Conservation (phyloP, 2,329 filamentous ascomycete genomes). For the Ascochyta rabiei region DNA sequence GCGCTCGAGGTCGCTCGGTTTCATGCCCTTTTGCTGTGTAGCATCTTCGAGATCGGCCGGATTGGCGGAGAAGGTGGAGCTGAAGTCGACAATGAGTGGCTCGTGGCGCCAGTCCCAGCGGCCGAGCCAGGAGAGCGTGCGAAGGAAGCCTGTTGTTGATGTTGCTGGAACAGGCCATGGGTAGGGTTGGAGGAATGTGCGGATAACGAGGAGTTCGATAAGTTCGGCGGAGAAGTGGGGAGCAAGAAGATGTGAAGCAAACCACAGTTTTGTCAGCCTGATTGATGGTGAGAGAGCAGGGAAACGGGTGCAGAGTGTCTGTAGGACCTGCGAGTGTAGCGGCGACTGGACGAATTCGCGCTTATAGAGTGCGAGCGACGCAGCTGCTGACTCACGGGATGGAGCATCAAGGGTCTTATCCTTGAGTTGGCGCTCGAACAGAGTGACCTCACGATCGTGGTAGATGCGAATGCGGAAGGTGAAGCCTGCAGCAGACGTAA, state of each 20-base stretch:
- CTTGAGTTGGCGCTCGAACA: conserved; percentile 79
- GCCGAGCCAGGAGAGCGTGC: conserved; percentile 78
- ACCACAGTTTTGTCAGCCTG: conserved; percentile 88
- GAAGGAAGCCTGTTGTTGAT: conserved; percentile 77
- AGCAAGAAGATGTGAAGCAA: conserved; percentile 78
- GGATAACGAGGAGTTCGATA: conserved; percentile 80
- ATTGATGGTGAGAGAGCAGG: conserved; percentile 81
- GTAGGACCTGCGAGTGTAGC: conserved; percentile 80
- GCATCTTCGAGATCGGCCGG: conserved; percentile 26
- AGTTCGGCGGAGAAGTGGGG: conserved; percentile 79
- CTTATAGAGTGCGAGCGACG: conserved; percentile 72
- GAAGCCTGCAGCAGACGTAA: conserved; percentile 73
- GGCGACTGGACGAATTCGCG: conserved; percentile 74
- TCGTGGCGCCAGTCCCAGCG: conserved; percentile 91
- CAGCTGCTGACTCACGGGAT: conserved; percentile 70
- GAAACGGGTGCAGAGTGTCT: conserved; percentile 79
- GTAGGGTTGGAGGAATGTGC: conserved; percentile 79
- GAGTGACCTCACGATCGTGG: conserved; percentile 81
- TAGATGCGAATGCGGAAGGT: conserved; percentile 86
- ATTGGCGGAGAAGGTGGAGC: conserved; percentile 40
- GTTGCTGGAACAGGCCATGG: conserved; percentile 82
- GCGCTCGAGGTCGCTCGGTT: conserved; percentile 63
- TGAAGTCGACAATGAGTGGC: conserved; percentile 80
- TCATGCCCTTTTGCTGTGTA: conserved; percentile 52
- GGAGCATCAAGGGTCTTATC: conserved; percentile 72